Conservation (phyloP, 768 basidiomycete genomes). For the Xerocomus potaroensis region DNA sequence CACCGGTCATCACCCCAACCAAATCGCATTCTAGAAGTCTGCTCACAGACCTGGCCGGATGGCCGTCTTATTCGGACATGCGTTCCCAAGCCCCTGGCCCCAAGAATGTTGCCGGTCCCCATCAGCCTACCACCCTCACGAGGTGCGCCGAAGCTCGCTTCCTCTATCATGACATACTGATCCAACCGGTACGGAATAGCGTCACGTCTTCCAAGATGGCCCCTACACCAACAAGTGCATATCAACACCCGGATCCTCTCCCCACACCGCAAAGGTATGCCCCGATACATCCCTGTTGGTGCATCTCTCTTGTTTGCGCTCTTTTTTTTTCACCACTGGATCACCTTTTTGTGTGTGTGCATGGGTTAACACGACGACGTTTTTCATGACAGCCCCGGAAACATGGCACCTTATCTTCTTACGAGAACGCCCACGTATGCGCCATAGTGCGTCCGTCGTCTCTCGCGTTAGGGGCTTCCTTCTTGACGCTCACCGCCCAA, state of each 20-base stretch:
- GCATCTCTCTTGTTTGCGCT: too few relatives aligned
- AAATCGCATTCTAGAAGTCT: slow-evolving; percentile 7
- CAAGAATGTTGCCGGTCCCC: slow-evolving; percentile 3
- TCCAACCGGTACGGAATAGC: slow-evolving; percentile 1
- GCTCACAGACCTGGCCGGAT: slow-evolving; percentile 12
- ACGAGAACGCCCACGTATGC: slow-evolving; percentile 11
- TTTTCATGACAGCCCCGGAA: slow-evolving; percentile 30
- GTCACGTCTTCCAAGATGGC: slow-evolving; percentile 3
- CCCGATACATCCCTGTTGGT: too few relatives aligned
- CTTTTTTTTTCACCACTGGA: too few relatives aligned
- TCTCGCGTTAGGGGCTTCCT: not conserved
- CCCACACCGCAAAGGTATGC: slow-evolving; percentile 31
- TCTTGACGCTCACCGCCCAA: not conserved
- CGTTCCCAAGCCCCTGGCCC: slow-evolving; percentile 13
- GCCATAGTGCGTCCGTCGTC: slow-evolving; percentile 21
- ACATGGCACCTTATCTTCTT: slow-evolving; percentile 28
- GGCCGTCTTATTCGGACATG: slow-evolving; percentile 15
- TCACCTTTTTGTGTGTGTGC: too few relatives aligned
- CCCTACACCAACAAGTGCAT: slow-evolving; percentile 1
- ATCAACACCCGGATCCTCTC: slow-evolving; percentile 22
- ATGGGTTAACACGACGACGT: slow-evolving; percentile 11
- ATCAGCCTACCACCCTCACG: slow-evolving; percentile 5
- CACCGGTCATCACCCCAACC: slow-evolving; percentile 10
- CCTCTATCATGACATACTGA: slow-evolving; percentile 1
- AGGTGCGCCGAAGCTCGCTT: slow-evolving; percentile 12